phyloP scores from a whole-genome alignment of 495 filamentous ascomycete species.

The Parachaetomium inaequale region DNA sequence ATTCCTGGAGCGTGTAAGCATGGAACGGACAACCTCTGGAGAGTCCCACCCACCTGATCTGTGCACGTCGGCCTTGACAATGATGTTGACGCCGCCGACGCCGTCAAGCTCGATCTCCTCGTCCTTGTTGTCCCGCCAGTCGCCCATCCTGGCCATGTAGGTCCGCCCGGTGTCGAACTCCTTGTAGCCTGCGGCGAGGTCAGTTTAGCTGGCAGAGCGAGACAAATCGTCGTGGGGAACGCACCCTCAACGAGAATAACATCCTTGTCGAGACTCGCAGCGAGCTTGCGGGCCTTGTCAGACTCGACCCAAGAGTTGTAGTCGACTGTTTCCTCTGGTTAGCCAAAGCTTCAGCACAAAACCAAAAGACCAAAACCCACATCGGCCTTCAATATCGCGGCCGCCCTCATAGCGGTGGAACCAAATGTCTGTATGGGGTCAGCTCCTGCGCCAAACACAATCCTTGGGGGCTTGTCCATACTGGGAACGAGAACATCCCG shows the following conservation, averaged over 20 bases:
- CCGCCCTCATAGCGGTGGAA: slow-evolving; percentile 88
- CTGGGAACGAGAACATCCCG: slow-evolving; percentile 91
- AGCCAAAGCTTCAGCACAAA: slow-evolving; percentile 10
- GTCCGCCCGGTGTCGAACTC: slow-evolving; percentile 86
- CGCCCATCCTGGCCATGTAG: slow-evolving; percentile 82
- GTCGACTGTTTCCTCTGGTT: slow-evolving; percentile 61
- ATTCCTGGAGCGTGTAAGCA: slow-evolving; percentile 57
- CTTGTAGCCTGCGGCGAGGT: slow-evolving; percentile 64
- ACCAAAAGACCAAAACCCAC: slow-evolving; percentile 50
- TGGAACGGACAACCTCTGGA: neutral
- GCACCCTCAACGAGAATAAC: slow-evolving; percentile 80
- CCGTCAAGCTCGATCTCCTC: slow-evolving; percentile 89
- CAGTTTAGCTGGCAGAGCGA: slow-evolving; percentile 2
- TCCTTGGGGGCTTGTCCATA: slow-evolving; percentile 48
- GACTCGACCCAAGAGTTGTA: slow-evolving; percentile 99
- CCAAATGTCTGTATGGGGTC: slow-evolving; percentile 74
- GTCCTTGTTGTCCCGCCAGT: slow-evolving; percentile 88
- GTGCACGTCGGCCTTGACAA: slow-evolving; percentile 97
- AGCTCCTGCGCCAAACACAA: slow-evolving; percentile 20
- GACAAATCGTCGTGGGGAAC: neutral
- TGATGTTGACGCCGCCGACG: slow-evolving; percentile 93
- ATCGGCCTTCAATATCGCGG: slow-evolving; percentile 88
- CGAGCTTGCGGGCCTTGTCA: slow-evolving; percentile 69
- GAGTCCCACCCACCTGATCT: slow-evolving; percentile 64
- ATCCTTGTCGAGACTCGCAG: slow-evolving; percentile 68